phyloP scores from a whole-genome alignment of 2,329 filamentous ascomycete genomes.

The Taxawa tesnikishii region DNA sequence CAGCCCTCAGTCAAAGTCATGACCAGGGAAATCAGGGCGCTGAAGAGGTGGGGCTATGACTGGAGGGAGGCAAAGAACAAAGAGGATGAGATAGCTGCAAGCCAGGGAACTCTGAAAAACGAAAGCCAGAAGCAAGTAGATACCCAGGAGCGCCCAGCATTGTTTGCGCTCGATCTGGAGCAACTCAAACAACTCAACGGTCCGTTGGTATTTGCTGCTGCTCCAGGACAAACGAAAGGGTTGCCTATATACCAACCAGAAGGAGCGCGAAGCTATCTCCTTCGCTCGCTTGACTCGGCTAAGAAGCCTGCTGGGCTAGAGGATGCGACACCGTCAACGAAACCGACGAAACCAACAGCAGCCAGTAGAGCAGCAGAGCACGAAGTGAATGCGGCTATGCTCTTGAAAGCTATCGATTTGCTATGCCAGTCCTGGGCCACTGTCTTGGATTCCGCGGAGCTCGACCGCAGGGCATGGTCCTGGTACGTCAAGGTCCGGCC shows the following conservation, averaged over 20 bases:
- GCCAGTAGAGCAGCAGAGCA: constrained; percentile 46
- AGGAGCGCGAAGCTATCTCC: constrained; percentile 46
- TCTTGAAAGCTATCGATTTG: constrained; percentile 60
- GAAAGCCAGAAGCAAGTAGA: constrained; percentile 2
- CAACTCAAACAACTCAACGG: constrained; percentile 30
- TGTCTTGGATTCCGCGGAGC: constrained; percentile 49
- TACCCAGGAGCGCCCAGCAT: constrained; percentile 30
- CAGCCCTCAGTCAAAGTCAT: constrained; percentile 63
- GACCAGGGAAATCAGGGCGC: constrained; percentile 59
- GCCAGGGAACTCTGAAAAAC: constrained; percentile 3
- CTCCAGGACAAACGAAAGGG: constrained; percentile 23
- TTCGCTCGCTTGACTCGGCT: constrained; percentile 40
- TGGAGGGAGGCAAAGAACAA: constrained; percentile 22
- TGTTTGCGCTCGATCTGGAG: constrained; percentile 49
- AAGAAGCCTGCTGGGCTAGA: too few species aligned
- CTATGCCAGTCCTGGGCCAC: constrained; percentile 62
- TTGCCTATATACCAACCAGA: constrained; percentile 68
- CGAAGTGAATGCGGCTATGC: constrained; percentile 54
- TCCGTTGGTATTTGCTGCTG: constrained; percentile 7
- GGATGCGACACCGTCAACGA: constrained; percentile 7
- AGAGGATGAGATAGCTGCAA: too few species aligned
- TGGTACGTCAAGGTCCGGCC: constrained; percentile 74
- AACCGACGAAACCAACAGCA: constrained; percentile 35
- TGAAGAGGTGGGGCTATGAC: constrained; percentile 67
- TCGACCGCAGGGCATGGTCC: constrained; percentile 65